phyloP scores from a whole-genome alignment of 2,329 filamentous ascomycete species.

The Scedosporium apiospermum region DNA sequence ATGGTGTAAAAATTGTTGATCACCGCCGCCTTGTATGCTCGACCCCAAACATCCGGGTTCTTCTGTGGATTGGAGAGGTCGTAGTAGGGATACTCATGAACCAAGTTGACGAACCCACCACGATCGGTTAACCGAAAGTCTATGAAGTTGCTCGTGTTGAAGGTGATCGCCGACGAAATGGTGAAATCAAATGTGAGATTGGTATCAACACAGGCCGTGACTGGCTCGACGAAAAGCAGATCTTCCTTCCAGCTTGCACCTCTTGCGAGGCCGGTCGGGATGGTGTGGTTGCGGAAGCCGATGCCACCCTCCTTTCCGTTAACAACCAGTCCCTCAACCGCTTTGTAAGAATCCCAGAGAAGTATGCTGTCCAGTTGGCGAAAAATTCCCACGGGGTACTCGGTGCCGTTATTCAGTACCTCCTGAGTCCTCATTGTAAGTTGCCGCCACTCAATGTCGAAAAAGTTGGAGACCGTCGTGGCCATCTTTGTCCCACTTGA shows the following conservation, averaged over 20 bases:
- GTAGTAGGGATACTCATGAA: conserved; percentile 12
- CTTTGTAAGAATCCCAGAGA: conserved; percentile 18
- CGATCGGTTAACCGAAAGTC: conserved; percentile 16
- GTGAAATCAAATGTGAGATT: conserved; percentile 31
- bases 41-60: conserved; percentile 19
- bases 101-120: conserved; percentile 30
- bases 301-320: conserved; percentile 28
- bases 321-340: conserved; percentile 32
- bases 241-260: conserved; percentile 35
- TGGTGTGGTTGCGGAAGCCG: conserved; percentile 33
- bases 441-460: conserved; percentile 28
- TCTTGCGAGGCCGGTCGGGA: conserved; percentile 17
- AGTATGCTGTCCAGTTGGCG: conserved; percentile 15
- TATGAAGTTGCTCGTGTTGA: too few relatives aligned
- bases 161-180: conserved; percentile 10
- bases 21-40: conserved; percentile 33
- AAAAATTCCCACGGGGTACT: conserved; percentile 1
- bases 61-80: neutral
- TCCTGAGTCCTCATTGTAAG: neutral
- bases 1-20: conserved; percentile 27
- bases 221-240: conserved; percentile 34
- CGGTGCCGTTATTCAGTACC: neutral
- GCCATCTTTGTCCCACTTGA: neutral
- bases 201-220: conserved; percentile 31
- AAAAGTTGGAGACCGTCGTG: conserved; percentile 28